Evolutionary conservation across 441 rosid species (phyloP).

Genomic region (Adansonia gregorii): DNA sequence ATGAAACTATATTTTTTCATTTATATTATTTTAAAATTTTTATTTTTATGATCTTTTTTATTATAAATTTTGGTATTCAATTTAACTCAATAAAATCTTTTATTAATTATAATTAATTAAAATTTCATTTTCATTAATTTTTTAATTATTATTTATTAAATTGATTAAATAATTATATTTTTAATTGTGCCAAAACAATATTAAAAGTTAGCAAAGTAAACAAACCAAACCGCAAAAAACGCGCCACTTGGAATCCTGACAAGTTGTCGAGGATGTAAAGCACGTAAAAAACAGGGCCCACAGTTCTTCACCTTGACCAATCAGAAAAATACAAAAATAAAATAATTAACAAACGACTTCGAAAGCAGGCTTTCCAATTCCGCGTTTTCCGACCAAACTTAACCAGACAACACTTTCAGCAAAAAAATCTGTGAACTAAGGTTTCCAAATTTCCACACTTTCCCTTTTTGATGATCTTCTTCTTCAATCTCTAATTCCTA

Average conservation of each 20-base stretch:
- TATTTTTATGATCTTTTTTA: no score
- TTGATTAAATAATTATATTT: no score
- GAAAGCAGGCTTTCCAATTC: not conserved
- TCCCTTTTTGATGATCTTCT: not conserved
- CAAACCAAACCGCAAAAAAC: not conserved
- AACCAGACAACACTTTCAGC: slow-evolving; percentile 12
- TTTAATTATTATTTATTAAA: no score
- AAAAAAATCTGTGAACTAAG: slow-evolving; percentile 6
- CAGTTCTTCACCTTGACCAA: not conserved
- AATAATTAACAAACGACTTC: not conserved
- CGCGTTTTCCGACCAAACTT: slow-evolving; percentile 16
- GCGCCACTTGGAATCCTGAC: not conserved
- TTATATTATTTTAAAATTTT: no score
- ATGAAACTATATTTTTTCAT: not conserved
- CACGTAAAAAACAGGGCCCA: slow-evolving; percentile 2
- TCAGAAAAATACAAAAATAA: not conserved
- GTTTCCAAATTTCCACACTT: not conserved
- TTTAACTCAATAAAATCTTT: no score
- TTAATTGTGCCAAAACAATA: no score
- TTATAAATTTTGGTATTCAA: not conserved
- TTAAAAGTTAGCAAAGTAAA: not conserved
- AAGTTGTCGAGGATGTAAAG: not conserved
- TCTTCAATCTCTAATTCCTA: not conserved
- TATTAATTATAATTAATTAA: no score
- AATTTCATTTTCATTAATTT: no score